Conservation (phyloP, 2,329 filamentous ascomycete genomes). For the Aspergillus piperis region DNA sequence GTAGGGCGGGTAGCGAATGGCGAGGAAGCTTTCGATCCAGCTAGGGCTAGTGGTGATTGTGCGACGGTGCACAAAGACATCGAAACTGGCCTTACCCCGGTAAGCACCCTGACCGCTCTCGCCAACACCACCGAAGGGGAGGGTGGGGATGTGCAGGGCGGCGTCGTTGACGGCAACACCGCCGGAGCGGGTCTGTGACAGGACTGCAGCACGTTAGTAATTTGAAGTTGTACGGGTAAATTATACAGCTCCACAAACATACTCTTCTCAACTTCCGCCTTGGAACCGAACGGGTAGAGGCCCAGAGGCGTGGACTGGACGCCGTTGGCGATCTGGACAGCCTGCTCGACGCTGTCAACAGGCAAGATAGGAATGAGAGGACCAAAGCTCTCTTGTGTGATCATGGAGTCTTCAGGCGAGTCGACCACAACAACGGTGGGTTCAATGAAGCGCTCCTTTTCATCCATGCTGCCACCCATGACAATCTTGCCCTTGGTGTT, state of each 20-base stretch:
- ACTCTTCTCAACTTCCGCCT: slow-evolving; percentile 75
- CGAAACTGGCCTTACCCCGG: slow-evolving; percentile 70
- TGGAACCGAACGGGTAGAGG: slow-evolving; percentile 81
- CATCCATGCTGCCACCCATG: slow-evolving; percentile 81
- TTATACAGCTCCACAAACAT: slow-evolving; percentile 29
- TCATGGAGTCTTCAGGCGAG: slow-evolving; percentile 71
- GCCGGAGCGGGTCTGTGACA: slow-evolving; percentile 65
- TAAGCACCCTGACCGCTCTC: slow-evolving; percentile 75
- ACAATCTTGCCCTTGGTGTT: slow-evolving; percentile 79
- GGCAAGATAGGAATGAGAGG: slow-evolving; percentile 85
- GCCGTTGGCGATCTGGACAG: slow-evolving; percentile 76
- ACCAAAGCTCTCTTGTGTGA: slow-evolving; percentile 85
- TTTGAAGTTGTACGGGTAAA: not conserved
- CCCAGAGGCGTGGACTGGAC: slow-evolving; percentile 82
- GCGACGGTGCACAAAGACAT: slow-evolving; percentile 63
- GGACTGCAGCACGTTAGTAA: slow-evolving; percentile 47
- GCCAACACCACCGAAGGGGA: slow-evolving; percentile 82
- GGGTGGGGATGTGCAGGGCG: slow-evolving; percentile 71
- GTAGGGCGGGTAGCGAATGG: slow-evolving; percentile 63
- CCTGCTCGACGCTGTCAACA: slow-evolving; percentile 78
- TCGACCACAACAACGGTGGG: slow-evolving; percentile 88
- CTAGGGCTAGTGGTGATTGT: slow-evolving; percentile 60
- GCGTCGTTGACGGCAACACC: slow-evolving; percentile 61
- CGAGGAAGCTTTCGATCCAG: slow-evolving; percentile 61
- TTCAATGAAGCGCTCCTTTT: slow-evolving; percentile 79